Percentiles rank a stretch among this genome's conserved stretches.
Evolutionary conservation across 2,329 filamentous ascomycete species (phyloP).

Genomic region (Ophiocordyceps camponoti-rufipedis): DNA sequence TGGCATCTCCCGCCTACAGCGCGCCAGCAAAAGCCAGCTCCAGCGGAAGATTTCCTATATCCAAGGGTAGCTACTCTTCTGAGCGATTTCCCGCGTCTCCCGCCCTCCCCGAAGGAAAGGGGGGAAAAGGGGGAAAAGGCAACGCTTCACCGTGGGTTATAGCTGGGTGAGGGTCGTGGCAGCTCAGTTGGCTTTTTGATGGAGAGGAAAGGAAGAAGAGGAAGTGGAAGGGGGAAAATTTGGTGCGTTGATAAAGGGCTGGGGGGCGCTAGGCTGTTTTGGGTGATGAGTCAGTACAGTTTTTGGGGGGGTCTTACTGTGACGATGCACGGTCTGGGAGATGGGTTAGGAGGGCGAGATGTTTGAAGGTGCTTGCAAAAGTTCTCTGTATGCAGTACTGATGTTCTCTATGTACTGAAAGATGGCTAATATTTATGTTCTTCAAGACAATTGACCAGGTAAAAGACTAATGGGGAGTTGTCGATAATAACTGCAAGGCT

Average conservation of each 20-base stretch:
- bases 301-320: no score
- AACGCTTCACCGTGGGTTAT: constrained; percentile 40
- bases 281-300: neutral
- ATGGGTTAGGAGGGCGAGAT: no score
- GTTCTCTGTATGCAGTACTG: no score
- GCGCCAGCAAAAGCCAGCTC: constrained; percentile 13
- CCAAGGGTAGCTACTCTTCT: constrained; percentile 39
- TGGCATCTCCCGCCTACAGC: constrained; percentile 36
- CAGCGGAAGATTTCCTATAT: constrained; percentile 44
- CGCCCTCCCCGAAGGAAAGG: neutral
- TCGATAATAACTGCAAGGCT: no score
- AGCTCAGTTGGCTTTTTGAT: constrained; percentile 47
- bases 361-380: no score
- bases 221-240: constrained; percentile 14
- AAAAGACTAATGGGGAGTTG: no score
- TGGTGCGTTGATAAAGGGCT: neutral
- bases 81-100: constrained; percentile 24
- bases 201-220: constrained; percentile 23
- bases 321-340: no score
- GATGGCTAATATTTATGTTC: no score
- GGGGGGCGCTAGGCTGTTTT: neutral
- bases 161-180: constrained; percentile 44
- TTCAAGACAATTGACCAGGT: no score
- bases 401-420: no score
- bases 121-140: constrained; percentile 25